Conservation (phyloP, 2,329 filamentous ascomycete species). For the Sodiomyces alkalinus region DNA sequence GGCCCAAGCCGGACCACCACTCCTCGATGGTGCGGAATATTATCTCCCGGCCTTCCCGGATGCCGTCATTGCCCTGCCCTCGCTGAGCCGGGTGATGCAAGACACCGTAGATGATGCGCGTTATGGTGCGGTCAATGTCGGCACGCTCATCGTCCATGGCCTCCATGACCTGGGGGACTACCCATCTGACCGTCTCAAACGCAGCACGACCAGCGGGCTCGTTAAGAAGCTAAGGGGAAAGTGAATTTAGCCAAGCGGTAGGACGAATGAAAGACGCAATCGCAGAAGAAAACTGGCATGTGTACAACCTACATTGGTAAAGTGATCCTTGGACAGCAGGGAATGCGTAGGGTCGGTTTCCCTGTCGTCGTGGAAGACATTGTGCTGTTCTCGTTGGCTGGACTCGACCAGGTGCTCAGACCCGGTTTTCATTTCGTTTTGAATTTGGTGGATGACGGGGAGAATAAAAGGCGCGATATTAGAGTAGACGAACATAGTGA, state of each 20-base stretch:
- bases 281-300: slow-evolving; percentile 4
- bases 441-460: slow-evolving; percentile 75
- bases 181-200: slow-evolving; percentile 66
- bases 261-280: background rate
- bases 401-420: slow-evolving; percentile 78
- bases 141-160: slow-evolving; percentile 67
- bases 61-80: slow-evolving; percentile 52
- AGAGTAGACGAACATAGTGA: slow-evolving; percentile 84
- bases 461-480: slow-evolving; percentile 78
- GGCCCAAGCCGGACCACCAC: slow-evolving; percentile 64
- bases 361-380: slow-evolving; percentile 70
- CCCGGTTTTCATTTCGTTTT: slow-evolving; percentile 71
- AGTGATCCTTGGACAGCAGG: slow-evolving; percentile 93
- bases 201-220: slow-evolving; percentile 76
- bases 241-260: background rate
- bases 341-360: slow-evolving; percentile 79
- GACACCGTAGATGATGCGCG: slow-evolving; percentile 66
- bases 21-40: slow-evolving; percentile 71
- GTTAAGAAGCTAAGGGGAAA: slow-evolving; percentile 47
- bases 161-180: slow-evolving; percentile 75
- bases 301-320: slow-evolving; percentile 60
- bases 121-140: slow-evolving; percentile 55
- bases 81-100: slow-evolving; percentile 80
- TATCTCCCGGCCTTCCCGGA: slow-evolving; percentile 51
- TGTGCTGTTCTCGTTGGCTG: slow-evolving; percentile 67